Evolutionary conservation across 2,329 filamentous ascomycete genomes (phyloP).

Genomic region (Hypoxylon sp.): DNA sequence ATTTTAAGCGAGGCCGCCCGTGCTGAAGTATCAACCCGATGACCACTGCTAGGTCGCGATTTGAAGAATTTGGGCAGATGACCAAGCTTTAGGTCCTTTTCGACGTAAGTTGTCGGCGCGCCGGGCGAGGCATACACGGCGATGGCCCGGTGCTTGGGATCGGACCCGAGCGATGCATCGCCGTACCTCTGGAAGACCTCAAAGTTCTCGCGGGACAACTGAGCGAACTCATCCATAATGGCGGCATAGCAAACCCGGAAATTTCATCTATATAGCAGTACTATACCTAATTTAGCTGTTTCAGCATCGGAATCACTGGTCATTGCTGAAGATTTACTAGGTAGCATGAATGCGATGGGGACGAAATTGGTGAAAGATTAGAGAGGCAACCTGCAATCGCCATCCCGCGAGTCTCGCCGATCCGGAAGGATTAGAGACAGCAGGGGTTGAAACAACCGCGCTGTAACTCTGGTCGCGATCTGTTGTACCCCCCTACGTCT

Average conservation of each 20-base stretch:
- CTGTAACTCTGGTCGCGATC: conserved; percentile 17
- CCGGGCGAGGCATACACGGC: conserved; percentile 19
- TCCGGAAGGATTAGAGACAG: conserved; percentile 25
- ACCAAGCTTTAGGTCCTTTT: conserved; percentile 29
- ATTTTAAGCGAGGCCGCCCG: conserved; percentile 31
- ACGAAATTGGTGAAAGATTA: neutral
- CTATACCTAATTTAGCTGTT: conserved; percentile 10
- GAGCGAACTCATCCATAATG: conserved; percentile 44
- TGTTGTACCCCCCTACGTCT: neutral
- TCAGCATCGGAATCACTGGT: neutral
- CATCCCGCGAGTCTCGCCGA: neutral
- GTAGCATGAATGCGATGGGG: neutral
- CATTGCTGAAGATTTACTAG: neutral
- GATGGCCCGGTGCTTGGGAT: conserved; percentile 30
- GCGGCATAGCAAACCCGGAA: conserved; percentile 12
- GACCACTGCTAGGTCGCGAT: neutral
- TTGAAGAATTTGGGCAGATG: conserved; percentile 34
- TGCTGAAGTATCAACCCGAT: neutral
- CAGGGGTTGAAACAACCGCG: conserved; percentile 29
- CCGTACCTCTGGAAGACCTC: conserved; percentile 41
- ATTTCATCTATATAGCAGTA: conserved; percentile 19
- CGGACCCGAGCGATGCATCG: conserved; percentile 30
- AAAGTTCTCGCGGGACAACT: conserved; percentile 43
- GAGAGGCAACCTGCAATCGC: conserved; percentile 5
- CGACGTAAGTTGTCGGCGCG: conserved; percentile 32